Evolutionary conservation across 306 rosid genomes (phyloP).

Genomic region (Macrotyloma uniflorum): DNA sequence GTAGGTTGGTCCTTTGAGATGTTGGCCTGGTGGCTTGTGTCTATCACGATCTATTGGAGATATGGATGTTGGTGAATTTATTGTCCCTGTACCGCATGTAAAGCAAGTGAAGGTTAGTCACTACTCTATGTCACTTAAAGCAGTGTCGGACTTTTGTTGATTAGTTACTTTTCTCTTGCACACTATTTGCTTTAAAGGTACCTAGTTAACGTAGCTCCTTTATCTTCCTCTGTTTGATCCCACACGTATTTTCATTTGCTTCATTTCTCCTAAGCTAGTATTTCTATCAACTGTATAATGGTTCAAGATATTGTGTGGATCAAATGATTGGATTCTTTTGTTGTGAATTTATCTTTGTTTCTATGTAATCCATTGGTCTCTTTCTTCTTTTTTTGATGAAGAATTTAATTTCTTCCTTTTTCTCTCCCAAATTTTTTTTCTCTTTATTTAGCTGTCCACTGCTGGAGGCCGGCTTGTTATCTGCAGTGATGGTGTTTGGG

Average conservation of each 20-base stretch:
- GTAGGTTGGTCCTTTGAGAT: constrained; percentile 96
- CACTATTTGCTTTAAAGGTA: constrained; percentile 1
- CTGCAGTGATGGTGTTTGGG: constrained; percentile 99
- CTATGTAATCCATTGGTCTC: background rate
- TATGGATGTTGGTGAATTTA: constrained; percentile 92
- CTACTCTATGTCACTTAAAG: constrained; percentile 42
- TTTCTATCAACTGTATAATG: constrained; percentile 5
- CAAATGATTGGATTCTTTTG: constrained; percentile 24
- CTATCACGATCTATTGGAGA: constrained; percentile 97
- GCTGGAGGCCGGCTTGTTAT: constrained; percentile 94
- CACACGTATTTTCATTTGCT: background rate
- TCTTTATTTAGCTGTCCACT: constrained; percentile 72
- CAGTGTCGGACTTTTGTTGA: background rate
- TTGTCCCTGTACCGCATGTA: constrained; percentile 95
- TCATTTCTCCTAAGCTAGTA: constrained; percentile 26
- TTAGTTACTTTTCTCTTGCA: constrained; percentile 31
- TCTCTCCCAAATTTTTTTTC: background rate
- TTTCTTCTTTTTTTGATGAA: background rate
- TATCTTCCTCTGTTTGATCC: background rate
- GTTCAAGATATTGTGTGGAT: constrained; percentile 29
- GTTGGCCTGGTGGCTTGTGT: constrained; percentile 99
- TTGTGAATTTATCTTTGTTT: constrained; percentile 18
- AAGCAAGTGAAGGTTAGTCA: constrained; percentile 97
- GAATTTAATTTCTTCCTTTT: constrained; percentile 21
- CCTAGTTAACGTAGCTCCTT: constrained; percentile 31